Base-by-base conservation (phyloP, 305 asterid genomes). In the Fraxinus platypoda region DNA sequence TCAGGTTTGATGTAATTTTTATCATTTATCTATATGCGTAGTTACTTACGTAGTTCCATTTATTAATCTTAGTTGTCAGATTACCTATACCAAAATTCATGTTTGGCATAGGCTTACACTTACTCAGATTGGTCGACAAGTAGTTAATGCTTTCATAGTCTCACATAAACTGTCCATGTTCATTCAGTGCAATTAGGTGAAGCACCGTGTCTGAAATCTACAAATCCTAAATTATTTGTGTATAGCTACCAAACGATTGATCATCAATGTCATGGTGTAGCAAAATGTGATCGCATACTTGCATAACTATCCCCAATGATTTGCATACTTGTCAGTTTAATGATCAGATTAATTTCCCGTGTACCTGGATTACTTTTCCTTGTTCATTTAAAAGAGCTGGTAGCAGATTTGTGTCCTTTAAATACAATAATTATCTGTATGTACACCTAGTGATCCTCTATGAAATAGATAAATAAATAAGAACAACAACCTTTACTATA, bases 1-100 rank as follows among this genome's bases (percentile, higher is more conserved):
- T 43, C 98, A 92, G 99, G 99, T 97, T 84, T 70, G 77, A 35
- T 54, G 71, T 79, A 31, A 30, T 76, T 15, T 57, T 71, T 7
- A 75, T 78, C 71, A 34, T 80, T 54, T 5, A 30, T 52, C 38
- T 57, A 76, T 54, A 57, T 15, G 26, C 37, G 49, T 43, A 59
- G n/a, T 77, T 71, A 64, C 73, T 64, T 21, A 28, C n/a, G 17
- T 52, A 52, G 62, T 52, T 52, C 59, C 62, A 17, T 52, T 52
- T 52, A 17, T 52, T 52, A 52, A 21, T 64, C 33, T 64, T 25
- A 57, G 68, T 57, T 57, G 37, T 43, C 33, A 34, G 43, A 28
- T 33, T 38, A n/a, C 26, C 38, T 46, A n/a, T 72, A 41, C 34
- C 38, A 13, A 12, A 19, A 26, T 31, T 78, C 2, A 76, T 31